Evolutionary conservation across 2,329 filamentous ascomycete species (phyloP).

Genomic region (Exophiala mesophila): DNA sequence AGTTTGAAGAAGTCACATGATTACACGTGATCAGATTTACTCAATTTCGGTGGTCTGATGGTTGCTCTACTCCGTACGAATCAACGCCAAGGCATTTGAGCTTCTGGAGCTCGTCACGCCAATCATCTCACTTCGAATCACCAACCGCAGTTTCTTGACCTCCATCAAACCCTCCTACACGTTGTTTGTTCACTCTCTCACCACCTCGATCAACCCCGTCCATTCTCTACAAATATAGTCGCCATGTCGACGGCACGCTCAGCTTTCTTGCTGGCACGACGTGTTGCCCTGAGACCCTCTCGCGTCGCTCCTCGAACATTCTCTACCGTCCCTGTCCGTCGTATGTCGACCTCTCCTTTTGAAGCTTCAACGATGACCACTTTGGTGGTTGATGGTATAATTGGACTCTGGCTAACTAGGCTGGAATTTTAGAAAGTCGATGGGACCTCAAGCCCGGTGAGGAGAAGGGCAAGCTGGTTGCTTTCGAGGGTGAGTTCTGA

Average conservation of each 20-base stretch:
- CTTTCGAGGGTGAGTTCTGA: constrained; percentile 39
- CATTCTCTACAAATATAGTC: constrained; percentile 6
- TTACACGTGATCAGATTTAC: no score
- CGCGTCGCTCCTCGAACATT: constrained; percentile 40
- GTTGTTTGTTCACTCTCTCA: constrained; percentile 19
- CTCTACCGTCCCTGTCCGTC: constrained; percentile 41
- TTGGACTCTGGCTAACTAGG: constrained; percentile 8
- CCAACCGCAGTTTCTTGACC: constrained; percentile 3
- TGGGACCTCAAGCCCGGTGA: constrained; percentile 36
- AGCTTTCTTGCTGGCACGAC: constrained; percentile 43
- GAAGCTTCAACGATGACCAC: constrained; percentile 12
- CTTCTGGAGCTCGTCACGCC: neutral
- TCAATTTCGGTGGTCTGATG: no score
- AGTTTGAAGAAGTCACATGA: no score
- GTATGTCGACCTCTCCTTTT: constrained; percentile 35
- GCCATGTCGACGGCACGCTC: constrained; percentile 46
- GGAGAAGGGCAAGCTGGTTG: constrained; percentile 39
- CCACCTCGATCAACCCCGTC: constrained; percentile 7
- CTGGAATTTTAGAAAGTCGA: constrained; percentile 32
- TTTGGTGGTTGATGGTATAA: constrained; percentile 22
- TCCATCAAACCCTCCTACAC: neutral
- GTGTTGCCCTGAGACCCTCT: constrained; percentile 37
- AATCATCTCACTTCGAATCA: neutral
- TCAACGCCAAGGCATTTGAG: neutral
- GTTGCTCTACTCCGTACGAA: no score